Percentiles rank a stretch among this genome's conserved stretches.
phyloP scores from a whole-genome alignment of 2,329 filamentous ascomycete species.

The Aspergillus unguis region DNA sequence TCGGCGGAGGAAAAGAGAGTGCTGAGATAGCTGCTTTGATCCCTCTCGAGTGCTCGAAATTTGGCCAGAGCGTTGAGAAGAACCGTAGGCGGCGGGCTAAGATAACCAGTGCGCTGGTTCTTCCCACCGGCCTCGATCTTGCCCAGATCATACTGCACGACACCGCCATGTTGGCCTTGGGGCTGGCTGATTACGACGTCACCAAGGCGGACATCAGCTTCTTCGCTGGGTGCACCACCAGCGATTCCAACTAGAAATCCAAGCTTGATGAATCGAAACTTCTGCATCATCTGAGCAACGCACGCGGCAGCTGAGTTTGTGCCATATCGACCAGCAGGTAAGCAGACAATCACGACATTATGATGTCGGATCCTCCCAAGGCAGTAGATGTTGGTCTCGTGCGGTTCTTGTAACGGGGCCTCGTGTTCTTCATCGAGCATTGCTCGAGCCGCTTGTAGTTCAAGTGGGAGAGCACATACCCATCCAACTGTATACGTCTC shows the following conservation, averaged over 20 bases:
- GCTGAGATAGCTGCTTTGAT: neutral
- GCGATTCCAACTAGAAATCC: conserved; percentile 47
- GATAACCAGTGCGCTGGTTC: neutral
- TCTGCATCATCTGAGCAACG: conserved; percentile 13
- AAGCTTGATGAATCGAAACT: conserved; percentile 19
- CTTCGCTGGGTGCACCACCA: conserved; percentile 25
- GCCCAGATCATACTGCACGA: conserved; percentile 29
- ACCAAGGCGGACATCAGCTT: conserved; percentile 27
- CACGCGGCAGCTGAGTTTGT: conserved; percentile 19
- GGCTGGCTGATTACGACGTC: conserved; percentile 28
- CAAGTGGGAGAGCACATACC: neutral
- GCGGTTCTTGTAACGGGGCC: neutral
- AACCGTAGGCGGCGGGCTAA: neutral
- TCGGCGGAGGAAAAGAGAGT: neutral
- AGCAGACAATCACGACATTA: conserved; percentile 5
- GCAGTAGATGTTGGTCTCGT: conserved; percentile 2
- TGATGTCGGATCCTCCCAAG: conserved; percentile 2
- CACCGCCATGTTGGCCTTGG: conserved; percentile 11
- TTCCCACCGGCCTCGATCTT: conserved; percentile 11
- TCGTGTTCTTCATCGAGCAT: conserved; percentile 5
- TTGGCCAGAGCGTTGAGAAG: neutral
- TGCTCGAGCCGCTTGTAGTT: neutral
- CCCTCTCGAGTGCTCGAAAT: neutral
- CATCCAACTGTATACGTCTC: neutral
- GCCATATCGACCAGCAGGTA: conserved; percentile 21